A percentile compares a stretch with the other conserved stretches of the same genome.
phyloP scores from a whole-genome alignment of 306 rosid genomes.

The Quercus parvula region DNA sequence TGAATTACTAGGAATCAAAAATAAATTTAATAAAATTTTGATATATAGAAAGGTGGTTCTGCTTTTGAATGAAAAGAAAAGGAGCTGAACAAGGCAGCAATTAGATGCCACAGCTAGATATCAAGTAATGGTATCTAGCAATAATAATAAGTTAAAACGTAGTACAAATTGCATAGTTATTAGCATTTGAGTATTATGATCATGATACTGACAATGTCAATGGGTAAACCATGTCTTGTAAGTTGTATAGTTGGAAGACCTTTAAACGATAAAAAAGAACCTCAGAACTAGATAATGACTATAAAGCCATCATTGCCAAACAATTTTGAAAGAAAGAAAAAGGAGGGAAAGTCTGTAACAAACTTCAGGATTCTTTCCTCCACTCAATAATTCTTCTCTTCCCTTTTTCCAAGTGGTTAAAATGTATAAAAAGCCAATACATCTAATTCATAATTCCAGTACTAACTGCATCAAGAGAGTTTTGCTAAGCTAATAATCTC shows the following conservation, averaged over 20 bases:
- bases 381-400: neutral
- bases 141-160: neutral
- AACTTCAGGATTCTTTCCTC: neutral
- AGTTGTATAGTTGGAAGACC: neutral
- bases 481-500: neutral
- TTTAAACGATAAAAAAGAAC: neutral
- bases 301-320: neutral
- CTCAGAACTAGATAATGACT: neutral
- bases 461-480: neutral
- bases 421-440: neutral
- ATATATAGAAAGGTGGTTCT: neutral
- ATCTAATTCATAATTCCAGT: neutral
- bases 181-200: neutral
- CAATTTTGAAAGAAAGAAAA: neutral
- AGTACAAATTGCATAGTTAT: neutral
- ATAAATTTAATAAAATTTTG: neutral
- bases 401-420: neutral
- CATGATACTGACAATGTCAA: neutral
- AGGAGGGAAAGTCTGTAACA: neutral
- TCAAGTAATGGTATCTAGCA: neutral
- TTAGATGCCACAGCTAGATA: constrained; percentile 4
- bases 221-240: neutral
- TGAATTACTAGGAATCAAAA: neutral
- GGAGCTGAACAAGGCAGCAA: neutral
- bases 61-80: neutral